These are phyloP conservation scores for Lichtheimia ramosa DNA, from an alignment of 371 early-diverging fungal genomes.

Conservation along the genomic window DNA sequence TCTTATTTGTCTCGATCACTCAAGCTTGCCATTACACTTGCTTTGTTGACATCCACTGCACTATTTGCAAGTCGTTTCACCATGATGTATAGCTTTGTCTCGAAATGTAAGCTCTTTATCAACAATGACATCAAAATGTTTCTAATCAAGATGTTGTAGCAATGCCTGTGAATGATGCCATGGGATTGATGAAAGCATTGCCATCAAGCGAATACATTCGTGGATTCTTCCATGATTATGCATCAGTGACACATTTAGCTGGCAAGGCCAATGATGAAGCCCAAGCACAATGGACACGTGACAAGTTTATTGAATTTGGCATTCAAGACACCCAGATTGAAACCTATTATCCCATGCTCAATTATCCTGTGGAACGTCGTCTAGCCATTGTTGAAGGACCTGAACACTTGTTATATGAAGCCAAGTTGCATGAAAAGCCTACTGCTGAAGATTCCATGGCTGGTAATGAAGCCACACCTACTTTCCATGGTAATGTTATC, in stretches of 20 bases:
- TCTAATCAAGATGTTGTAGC: neutral
- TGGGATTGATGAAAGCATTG: constrained; percentile 25
- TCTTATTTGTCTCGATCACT: neutral
- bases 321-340: constrained; percentile 47
- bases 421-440: constrained; percentile 50
- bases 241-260: constrained; percentile 55
- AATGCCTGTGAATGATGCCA: constrained; percentile 14
- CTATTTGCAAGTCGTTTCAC: constrained; percentile 10
- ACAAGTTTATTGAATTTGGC: constrained; percentile 51
- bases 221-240: constrained; percentile 43
- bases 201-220: constrained; percentile 27
- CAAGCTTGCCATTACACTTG: neutral
- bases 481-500: constrained; percentile 53
- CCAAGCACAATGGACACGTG: constrained; percentile 57
- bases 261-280: constrained; percentile 39
- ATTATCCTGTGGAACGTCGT: constrained; percentile 54
- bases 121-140: neutral
- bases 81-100: constrained; percentile 1
- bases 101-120: constrained; percentile 5
- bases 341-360: constrained; percentile 62
- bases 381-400: constrained; percentile 54
- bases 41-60: neutral
- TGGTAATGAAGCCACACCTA: constrained; percentile 51
- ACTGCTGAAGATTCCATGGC: constrained; percentile 54
- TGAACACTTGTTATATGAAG: constrained; percentile 45